phyloP scores from a whole-genome alignment of 805 yeast genomes.

The Lachancea sp. region DNA sequence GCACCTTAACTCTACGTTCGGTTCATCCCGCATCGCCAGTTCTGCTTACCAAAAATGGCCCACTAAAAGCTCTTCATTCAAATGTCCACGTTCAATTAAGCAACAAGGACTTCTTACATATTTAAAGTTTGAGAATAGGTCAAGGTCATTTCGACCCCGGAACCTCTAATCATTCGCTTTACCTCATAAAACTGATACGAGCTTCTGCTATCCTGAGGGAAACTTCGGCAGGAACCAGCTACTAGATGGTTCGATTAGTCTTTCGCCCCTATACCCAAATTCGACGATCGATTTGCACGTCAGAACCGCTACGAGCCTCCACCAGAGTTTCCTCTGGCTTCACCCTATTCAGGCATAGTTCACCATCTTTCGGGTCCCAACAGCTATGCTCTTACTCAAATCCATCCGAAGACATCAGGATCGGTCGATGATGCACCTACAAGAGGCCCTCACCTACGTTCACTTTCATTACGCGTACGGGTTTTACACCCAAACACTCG shows the following conservation, averaged over 20 bases:
- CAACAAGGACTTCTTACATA: constrained; percentile 39
- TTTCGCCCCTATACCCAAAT: constrained; percentile 41
- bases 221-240: constrained; percentile 41
- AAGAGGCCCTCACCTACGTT: constrained; percentile 33
- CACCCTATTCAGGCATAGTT: constrained; percentile 42
- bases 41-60: constrained; percentile 44
- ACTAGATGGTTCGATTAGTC: constrained; percentile 41
- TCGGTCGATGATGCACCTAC: constrained; percentile 37
- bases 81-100: constrained; percentile 38
- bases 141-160: constrained; percentile 36
- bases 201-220: constrained; percentile 40
- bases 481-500: constrained; percentile 38
- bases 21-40: constrained; percentile 43
- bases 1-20: constrained; percentile 38
- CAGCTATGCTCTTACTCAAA: constrained; percentile 40
- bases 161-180: constrained; percentile 39
- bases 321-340: constrained; percentile 42
- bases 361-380: constrained; percentile 43
- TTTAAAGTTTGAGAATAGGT: constrained; percentile 40
- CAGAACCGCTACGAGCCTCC: constrained; percentile 43
- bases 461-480: constrained; percentile 38
- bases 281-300: constrained; percentile 42
- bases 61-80: constrained; percentile 41
- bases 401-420: constrained; percentile 37
- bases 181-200: constrained; percentile 39